phyloP scores from a whole-genome alignment of 257 asterid species.

The Solanum habrochaites region DNA sequence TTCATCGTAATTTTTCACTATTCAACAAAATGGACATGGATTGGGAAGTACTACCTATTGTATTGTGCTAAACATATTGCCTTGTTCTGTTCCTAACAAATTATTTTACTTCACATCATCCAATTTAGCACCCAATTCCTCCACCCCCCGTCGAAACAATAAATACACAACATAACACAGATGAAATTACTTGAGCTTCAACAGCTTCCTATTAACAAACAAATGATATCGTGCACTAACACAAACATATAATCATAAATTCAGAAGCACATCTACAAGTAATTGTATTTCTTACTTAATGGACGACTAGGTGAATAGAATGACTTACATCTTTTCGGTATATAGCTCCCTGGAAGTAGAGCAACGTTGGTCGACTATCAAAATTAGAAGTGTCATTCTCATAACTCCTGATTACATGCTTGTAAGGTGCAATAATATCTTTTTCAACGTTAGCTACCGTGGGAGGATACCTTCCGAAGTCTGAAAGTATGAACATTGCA shows the following conservation, averaged over 20 bases:
- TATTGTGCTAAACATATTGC: neutral
- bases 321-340: conserved; percentile 85
- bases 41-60: neutral
- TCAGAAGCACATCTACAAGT: neutral
- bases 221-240: neutral
- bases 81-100: neutral
- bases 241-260: neutral
- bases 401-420: conserved; percentile 46
- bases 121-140: neutral
- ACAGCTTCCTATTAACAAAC: neutral
- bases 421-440: conserved; percentile 89
- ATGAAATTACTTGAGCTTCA: neutral
- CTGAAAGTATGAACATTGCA: conserved; percentile 64
- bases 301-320: neutral
- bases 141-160: neutral
- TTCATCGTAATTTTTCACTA: neutral
- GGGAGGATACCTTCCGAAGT: conserved; percentile 92
- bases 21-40: neutral
- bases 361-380: conserved; percentile 61
- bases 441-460: conserved; percentile 76
- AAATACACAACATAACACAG: neutral
- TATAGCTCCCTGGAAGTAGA: conserved; percentile 91
- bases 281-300: neutral
- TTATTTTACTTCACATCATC: neutral
- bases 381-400: conserved; percentile 51